Evolutionary conservation across 441 rosid species (phyloP), one percentile per base, ranked within the genome.

Genomic region (Pelargonium exstipulatum): DNA sequence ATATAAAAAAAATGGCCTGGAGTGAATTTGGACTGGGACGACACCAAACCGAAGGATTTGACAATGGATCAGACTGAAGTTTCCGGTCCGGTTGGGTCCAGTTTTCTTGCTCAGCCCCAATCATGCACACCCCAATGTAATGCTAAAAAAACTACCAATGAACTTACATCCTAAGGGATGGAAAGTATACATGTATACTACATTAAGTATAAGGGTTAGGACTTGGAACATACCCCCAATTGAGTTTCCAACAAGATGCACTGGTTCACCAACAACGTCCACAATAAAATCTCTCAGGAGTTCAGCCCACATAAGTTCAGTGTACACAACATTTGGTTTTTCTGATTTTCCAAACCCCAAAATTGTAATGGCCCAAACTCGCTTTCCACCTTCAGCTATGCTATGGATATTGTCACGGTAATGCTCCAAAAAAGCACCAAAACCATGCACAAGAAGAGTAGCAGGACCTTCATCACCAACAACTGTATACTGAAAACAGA

Each of bases 281-380:
- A 81, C 71, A 60, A 88, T 79, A 76, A 93, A 90, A 79, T 93
- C 98, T 80, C 92, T 87, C 69, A 93, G 77, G 77, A 93, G 49
- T 80, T 90, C 92, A 63, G 95, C 90, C 98, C 97, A 93, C 75
- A 88, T 68, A 42, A 85, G 85, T 81, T 93, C 98, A 13, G 92
- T 89, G 77, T 93, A 90, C 24, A 88, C 81, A 68, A 85, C 68
- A 76, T 88, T 90, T 45, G 98, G 97, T 83, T 93, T 93, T 67
- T 93, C 97, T 71, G 98, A 93, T 82, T 83, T 86, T 78, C 98
- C 97, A 82, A 93, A 93, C 60, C 98, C 97, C 69, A 93, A 69
- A 66, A 86, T 43, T 66, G 92, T 89, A 69, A 93, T 75, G 62
- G 95, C 91, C 97, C 96, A 93, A 24, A 89, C 87, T 53, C 83